Evolutionary conservation across 208 protist species (phyloP), one percentile per base, ranked within the genome.

Genomic region (Acanthamoeba healyi): DNA sequence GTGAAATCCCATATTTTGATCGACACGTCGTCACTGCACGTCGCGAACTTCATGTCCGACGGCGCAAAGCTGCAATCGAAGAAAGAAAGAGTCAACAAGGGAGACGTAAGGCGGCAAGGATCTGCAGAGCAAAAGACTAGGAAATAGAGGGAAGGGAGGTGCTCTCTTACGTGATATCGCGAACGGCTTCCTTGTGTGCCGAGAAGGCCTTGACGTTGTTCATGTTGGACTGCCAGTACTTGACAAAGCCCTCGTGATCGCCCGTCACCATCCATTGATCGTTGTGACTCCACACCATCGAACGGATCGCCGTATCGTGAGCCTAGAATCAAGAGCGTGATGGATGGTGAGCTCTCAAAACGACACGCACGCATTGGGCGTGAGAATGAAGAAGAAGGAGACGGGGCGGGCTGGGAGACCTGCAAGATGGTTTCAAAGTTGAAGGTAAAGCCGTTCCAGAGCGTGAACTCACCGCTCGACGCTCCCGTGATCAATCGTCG

Each of bases 391-490:
- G n/a, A n/a, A n/a, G n/a, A n/a, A n/a, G n/a, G n/a, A n/a, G n/a
- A n/a, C n/a, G n/a, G n/a, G n/a, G n/a, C n/a, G n/a, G n/a, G n/a
- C n/a, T n/a, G n/a, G n/a, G n/a, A n/a, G n/a, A 96, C 96, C 95
- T 97, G 95, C 72, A 96, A 79, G 46, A 98, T 98, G 6, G 97
- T 98, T 94, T 98, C 98, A 94, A 99, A 99, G 88, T 98, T 98
- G 94, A 99, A 99, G 7, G 96, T 96, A n/a, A 98, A 94, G 38
- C 98, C 98, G 94, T 99, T 98, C 98, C 98, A 99, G 19, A 99
- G 84, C 81, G 98, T 99, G 88, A 99, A 98, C 92, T 99, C 98
- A 77, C 98, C 98, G 61, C 65, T 97, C 19, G 54, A 90, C 36
- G 82, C 32, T 1, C 82, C 82, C 26, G 82, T 90, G 34, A 90